Evolutionary conservation across 2,329 filamentous ascomycete genomes (phyloP).

Genomic region (Phyllosticta capitalensis): DNA sequence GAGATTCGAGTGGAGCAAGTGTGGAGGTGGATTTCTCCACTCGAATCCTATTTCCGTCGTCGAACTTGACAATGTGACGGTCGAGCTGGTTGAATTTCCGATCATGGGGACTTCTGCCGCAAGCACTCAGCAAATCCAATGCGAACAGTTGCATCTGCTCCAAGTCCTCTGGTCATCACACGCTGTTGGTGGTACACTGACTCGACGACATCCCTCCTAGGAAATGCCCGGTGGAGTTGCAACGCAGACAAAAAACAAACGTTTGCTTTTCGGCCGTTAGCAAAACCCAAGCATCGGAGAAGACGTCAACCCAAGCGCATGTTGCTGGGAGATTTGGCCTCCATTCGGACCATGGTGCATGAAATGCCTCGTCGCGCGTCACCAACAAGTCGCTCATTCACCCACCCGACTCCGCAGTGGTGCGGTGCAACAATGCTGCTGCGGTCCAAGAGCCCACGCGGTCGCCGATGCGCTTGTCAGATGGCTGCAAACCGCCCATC

Average conservation of each 20-base stretch:
- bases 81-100: too few species aligned
- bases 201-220: neutral
- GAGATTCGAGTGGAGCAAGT: neutral
- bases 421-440: neutral
- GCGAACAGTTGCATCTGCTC: too few species aligned
- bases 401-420: too few species aligned
- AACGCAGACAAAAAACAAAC: neutral
- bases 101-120: too few species aligned
- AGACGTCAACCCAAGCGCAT: neutral
- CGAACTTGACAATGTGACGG: too few species aligned
- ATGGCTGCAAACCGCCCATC: neutral
- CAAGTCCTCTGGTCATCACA: neutral
- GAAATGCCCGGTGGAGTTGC: neutral
- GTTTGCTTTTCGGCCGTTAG: neutral
- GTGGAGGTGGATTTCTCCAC: neutral
- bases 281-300: neutral
- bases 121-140: too few species aligned
- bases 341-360: neutral
- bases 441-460: neutral
- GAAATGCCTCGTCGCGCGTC: neutral
- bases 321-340: neutral
- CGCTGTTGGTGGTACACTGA: neutral
- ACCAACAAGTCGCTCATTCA: too few species aligned
- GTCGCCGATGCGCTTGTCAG: neutral
- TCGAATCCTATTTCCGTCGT: neutral